phyloP scores from a whole-genome alignment of 257 asterid species.

The Salvia rosmarinus region DNA sequence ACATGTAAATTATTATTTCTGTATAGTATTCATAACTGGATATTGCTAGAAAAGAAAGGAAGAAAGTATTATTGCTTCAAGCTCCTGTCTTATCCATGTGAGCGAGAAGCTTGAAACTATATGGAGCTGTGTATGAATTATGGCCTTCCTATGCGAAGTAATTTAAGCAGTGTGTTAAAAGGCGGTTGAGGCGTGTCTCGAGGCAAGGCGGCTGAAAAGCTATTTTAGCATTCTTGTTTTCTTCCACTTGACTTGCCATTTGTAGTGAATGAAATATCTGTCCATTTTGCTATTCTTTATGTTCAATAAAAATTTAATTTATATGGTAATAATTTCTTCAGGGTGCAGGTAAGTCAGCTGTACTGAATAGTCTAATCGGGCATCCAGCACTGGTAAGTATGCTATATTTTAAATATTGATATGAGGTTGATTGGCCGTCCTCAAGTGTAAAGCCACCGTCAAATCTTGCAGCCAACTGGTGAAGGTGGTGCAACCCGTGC shows the following conservation, averaged over 20 bases:
- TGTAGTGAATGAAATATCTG: constrained; percentile 1
- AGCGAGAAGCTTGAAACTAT: constrained; percentile 8
- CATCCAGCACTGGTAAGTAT: constrained; percentile 93
- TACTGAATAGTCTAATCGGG: constrained; percentile 91
- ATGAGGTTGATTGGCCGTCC: not conserved
- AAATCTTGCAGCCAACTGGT: constrained; percentile 82
- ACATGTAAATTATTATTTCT: not conserved
- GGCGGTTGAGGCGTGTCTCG: no score
- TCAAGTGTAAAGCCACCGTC: not conserved
- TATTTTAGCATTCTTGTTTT: not conserved
- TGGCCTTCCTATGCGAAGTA: constrained; percentile 4
- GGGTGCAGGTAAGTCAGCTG: constrained; percentile 99
- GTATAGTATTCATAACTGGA: not conserved
- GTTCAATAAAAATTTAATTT: not conserved
- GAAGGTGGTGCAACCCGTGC: constrained; percentile 99
- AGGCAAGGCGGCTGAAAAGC: no score
- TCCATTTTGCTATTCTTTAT: not conserved
- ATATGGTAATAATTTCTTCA: constrained; percentile 44
- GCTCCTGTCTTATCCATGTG: not conserved
- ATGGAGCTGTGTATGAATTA: not conserved
- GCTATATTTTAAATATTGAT: constrained; percentile 14
- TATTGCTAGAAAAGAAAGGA: not conserved
- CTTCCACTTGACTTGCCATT: not conserved
- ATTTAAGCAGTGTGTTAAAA: not conserved
- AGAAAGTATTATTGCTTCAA: not conserved